Conservation (phyloP, 331 rosid genomes). For the Cucumis variabilis region DNA sequence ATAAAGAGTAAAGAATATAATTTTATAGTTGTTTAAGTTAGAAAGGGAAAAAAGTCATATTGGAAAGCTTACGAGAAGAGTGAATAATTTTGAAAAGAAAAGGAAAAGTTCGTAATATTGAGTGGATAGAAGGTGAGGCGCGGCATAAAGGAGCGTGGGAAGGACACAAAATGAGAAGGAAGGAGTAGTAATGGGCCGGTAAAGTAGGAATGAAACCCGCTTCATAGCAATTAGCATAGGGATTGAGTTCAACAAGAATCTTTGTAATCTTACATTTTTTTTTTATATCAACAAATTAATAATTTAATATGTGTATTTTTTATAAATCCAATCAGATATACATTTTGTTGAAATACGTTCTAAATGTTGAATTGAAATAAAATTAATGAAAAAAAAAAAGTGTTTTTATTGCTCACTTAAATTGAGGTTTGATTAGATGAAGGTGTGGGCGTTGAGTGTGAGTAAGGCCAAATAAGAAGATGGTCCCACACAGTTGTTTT, state of each 20-base stretch:
- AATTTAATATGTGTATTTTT: too few relatives aligned
- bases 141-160: background rate
- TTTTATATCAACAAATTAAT: background rate
- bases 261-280: constrained; percentile 13
- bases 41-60: background rate
- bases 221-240: background rate
- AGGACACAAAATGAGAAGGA: background rate
- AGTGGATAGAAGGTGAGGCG: background rate
- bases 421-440: constrained; percentile 5
- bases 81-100: background rate
- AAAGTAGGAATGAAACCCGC: constrained; percentile 19
- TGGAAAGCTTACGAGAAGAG: background rate
- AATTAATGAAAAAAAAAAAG: background rate
- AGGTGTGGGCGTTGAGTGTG: constrained; percentile 1
- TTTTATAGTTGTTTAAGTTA: background rate
- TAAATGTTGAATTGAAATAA: too few relatives aligned
- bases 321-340: too few relatives aligned
- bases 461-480: constrained; percentile 21
- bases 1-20: background rate
- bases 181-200: constrained; percentile 26
- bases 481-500: constrained; percentile 29
- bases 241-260: constrained; percentile 34
- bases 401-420: too few relatives aligned
- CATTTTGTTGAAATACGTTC: too few relatives aligned
- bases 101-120: too few relatives aligned